Evolutionary conservation across 139 green algal species (phyloP).

Genomic region (Parachlorella kessleri): DNA sequence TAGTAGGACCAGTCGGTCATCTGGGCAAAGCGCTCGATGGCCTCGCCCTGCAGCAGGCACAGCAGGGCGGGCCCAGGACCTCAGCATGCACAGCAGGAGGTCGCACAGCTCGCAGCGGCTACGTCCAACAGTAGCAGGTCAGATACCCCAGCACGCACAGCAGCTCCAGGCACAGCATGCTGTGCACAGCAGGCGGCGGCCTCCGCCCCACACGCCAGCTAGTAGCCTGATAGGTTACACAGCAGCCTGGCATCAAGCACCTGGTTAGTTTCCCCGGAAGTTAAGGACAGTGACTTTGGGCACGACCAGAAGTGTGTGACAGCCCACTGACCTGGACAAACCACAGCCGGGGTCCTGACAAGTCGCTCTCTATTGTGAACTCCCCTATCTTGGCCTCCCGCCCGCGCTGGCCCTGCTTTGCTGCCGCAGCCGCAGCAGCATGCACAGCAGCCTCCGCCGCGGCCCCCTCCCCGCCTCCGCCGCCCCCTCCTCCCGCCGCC

Average conservation of each 20-base stretch:
- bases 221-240: too few species aligned
- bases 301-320: too few species aligned
- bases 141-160: too few species aligned
- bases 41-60: constrained; percentile 59
- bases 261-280: too few species aligned
- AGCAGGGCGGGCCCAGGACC: not conserved
- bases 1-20: constrained; percentile 98
- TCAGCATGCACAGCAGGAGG: too few species aligned
- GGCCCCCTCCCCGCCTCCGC: constrained; percentile 30
- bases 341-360: constrained; percentile 35
- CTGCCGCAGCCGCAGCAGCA: constrained; percentile 33
- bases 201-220: too few species aligned
- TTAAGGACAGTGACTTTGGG: too few species aligned
- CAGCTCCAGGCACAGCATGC: too few species aligned
- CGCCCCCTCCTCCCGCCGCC: not conserved
- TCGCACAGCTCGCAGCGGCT: too few species aligned
- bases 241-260: too few species aligned
- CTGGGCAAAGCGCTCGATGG: constrained; percentile 82
- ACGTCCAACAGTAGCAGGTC: too few species aligned
- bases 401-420: not conserved
- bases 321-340: constrained; percentile 33
- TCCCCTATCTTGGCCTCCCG: constrained; percentile 63
- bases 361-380: constrained; percentile 65
- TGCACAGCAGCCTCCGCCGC: constrained; percentile 52
- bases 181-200: too few species aligned